Conservation (phyloP, 2,329 filamentous ascomycete species). For the Xylaria polymorpha region DNA sequence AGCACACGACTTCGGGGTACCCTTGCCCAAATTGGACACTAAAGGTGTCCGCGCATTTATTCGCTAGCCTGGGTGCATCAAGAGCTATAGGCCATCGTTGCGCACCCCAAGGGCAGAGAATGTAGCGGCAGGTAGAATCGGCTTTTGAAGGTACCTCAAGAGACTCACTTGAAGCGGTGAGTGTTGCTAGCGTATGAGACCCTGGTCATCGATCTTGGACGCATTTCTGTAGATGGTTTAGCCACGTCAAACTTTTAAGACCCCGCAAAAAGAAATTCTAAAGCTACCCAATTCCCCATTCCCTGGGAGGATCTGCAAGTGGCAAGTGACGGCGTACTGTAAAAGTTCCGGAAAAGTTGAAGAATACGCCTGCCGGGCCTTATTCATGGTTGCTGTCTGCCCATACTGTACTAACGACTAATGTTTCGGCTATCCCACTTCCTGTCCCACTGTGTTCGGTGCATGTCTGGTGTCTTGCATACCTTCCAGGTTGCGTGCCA, state of each 20-base stretch:
- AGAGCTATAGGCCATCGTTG: neutral
- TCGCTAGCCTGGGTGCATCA: constrained; percentile 15
- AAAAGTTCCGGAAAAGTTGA: constrained; percentile 17
- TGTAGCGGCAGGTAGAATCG: constrained; percentile 7
- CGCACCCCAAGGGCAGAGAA: constrained; percentile 9
- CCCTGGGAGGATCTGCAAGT: constrained; percentile 26
- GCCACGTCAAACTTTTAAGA: constrained; percentile 13
- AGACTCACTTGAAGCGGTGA: constrained; percentile 30
- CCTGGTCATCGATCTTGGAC: constrained; percentile 16
- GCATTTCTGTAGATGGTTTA: constrained; percentile 17
- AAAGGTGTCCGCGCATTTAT: constrained; percentile 35
- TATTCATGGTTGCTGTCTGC: constrained; percentile 3
- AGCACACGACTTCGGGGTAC: constrained; percentile 34
- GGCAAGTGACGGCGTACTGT: constrained; percentile 2
- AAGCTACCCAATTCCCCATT: constrained; percentile 24
- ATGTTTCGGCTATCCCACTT: constrained; percentile 1
- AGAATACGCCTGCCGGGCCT: constrained; percentile 13
- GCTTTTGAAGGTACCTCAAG: constrained; percentile 9
- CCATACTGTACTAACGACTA: neutral
- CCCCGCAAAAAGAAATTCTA: constrained; percentile 19
- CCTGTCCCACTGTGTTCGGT: neutral
- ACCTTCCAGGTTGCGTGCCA: constrained; percentile 6
- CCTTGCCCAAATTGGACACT: constrained; percentile 32
- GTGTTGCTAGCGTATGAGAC: constrained; percentile 20
- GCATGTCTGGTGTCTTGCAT: constrained; percentile 24